A percentile compares a stretch with the other conserved stretches of the same genome.
These are phyloP conservation scores for Hypoxylon rubiginosum DNA, from an alignment of 2,329 filamentous ascomycete species.

Conservation along the genomic window DNA sequence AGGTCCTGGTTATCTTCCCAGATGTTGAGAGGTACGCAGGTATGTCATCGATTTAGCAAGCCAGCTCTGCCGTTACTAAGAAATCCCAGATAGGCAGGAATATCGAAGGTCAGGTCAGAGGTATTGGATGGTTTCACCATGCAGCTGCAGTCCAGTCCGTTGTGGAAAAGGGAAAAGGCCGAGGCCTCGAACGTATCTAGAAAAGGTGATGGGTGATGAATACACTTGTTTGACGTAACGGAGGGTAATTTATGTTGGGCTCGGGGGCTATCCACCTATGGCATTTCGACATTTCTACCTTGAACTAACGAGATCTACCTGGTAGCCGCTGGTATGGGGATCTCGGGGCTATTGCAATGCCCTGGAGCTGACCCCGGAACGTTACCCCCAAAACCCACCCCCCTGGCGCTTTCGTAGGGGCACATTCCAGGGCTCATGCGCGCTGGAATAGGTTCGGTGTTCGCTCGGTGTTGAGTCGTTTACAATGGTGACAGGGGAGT, in stretches of 20 bases:
- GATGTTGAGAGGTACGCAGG: not conserved
- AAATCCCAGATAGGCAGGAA: conserved; percentile 37
- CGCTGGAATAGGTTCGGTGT: conserved; percentile 30
- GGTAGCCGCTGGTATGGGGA: not conserved
- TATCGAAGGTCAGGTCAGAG: conserved; percentile 12
- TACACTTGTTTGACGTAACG: conserved; percentile 18
- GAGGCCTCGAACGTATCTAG: not conserved
- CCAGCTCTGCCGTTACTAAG: conserved; percentile 10
- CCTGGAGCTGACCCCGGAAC: conserved; percentile 21
- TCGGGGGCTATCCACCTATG: conserved; percentile 2
- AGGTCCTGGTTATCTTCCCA: not conserved
- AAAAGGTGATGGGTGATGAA: conserved; percentile 4
- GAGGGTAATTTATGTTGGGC: conserved; percentile 13
- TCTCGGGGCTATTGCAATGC: conserved; percentile 20
- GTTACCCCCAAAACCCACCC: conserved; percentile 5
- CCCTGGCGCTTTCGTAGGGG: conserved; percentile 18
- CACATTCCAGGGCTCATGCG: conserved; percentile 19
- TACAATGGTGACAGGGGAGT: conserved; percentile 10
- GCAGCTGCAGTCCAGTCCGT: conserved; percentile 10
- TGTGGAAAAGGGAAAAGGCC: conserved; percentile 15
- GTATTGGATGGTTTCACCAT: conserved; percentile 25
- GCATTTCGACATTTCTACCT: not conserved
- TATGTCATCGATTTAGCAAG: not conserved
- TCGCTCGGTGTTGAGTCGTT: conserved; percentile 31
- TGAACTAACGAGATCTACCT: conserved; percentile 9